Conservation (phyloP, 495 filamentous ascomycete species). For the Peziza echinospora region DNA sequence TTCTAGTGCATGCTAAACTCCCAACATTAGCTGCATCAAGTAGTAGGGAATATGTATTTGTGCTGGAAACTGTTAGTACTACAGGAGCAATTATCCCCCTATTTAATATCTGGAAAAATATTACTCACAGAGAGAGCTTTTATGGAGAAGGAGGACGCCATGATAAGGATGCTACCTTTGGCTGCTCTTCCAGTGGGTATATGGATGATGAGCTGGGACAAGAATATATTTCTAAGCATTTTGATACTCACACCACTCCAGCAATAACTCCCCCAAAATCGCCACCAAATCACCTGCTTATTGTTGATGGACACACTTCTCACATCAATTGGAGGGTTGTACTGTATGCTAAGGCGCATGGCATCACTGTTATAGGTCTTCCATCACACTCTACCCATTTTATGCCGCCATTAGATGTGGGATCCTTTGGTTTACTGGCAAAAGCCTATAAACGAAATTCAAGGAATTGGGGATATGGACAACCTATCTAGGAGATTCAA, state of each 20-base stretch:
- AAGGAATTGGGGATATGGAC: not conserved
- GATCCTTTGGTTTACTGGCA: conserved; percentile 11
- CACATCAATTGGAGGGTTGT: conserved; percentile 15
- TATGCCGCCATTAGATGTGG: conserved; percentile 19
- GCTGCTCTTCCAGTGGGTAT: conserved; percentile 11
- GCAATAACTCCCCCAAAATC: not conserved
- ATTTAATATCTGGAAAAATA: not conserved
- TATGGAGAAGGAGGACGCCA: not conserved
- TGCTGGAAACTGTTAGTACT: not conserved
- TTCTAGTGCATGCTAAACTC: not conserved
- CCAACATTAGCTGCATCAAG: not conserved
- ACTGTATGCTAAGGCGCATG: conserved; percentile 7
- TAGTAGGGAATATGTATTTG: not conserved
- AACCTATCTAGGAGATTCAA: too few species aligned
- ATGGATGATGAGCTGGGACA: conserved; percentile 13
- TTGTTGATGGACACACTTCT: conserved; percentile 19
- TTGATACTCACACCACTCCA: too few species aligned
- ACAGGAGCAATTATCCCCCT: not conserved
- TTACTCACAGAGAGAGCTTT: not conserved
- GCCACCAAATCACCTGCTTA: conserved; percentile 16
- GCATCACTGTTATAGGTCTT: conserved; percentile 16
- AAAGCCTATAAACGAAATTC: conserved; percentile 3
- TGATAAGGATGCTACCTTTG: conserved; percentile 4
- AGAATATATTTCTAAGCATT: conserved; percentile 12
- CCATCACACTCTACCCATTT: conserved; percentile 18